Evolutionary conservation across 108 stramenopile genomes (phyloP).

Genomic region (Skeletonema potamos): DNA sequence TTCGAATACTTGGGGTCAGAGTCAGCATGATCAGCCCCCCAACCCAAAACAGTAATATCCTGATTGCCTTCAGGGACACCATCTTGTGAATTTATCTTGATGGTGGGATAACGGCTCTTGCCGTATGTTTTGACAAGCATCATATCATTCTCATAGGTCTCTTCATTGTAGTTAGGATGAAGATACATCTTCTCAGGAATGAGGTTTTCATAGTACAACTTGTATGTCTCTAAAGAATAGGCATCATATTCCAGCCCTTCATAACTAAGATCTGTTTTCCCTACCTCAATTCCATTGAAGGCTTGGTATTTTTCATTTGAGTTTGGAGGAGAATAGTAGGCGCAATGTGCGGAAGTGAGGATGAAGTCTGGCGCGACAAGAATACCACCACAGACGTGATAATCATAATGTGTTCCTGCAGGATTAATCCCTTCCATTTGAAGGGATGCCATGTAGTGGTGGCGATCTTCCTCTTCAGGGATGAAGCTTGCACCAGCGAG

Average conservation of each 20-base stretch:
- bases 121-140: constrained; percentile 39
- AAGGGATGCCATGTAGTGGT: constrained; percentile 49
- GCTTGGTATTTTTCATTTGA: constrained; percentile 15
- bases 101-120: constrained; percentile 14
- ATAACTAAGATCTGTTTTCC: constrained; percentile 17
- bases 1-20: constrained; percentile 14
- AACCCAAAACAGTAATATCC: constrained; percentile 29
- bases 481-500: not conserved
- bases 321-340: constrained; percentile 29
- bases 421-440: constrained; percentile 38
- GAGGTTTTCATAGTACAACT: constrained; percentile 37
- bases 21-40: constrained; percentile 20
- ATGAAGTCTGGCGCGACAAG: constrained; percentile 57
- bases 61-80: not conserved
- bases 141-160: constrained; percentile 40
- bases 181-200: constrained; percentile 23
- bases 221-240: constrained; percentile 14
- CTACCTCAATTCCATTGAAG: constrained; percentile 48
- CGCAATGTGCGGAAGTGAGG: constrained; percentile 58
- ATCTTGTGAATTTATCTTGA: not conserved
- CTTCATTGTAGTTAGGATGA: constrained; percentile 24
- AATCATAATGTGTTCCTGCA: constrained; percentile 25
- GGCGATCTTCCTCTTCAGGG: constrained; percentile 12
- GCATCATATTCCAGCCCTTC: constrained; percentile 18
- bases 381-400: constrained; percentile 50